Percentiles rank a stretch among this genome's conserved stretches.
phyloP scores from a whole-genome alignment of 2,329 filamentous ascomycete species.

The Metarhizium brunneum region DNA sequence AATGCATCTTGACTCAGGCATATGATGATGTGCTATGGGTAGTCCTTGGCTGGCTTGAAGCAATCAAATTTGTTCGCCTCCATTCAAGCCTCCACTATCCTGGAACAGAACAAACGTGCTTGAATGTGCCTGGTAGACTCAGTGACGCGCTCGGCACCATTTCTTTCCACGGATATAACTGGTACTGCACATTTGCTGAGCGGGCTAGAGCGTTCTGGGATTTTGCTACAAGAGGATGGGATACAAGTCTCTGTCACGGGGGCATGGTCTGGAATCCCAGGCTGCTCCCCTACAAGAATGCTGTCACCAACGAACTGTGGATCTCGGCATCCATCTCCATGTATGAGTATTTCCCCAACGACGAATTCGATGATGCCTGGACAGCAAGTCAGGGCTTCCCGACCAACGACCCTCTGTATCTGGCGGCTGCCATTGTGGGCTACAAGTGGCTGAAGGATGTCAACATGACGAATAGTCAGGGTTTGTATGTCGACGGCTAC shows the following conservation, averaged over 20 bases:
- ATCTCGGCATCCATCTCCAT: conserved; percentile 78
- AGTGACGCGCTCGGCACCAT: conserved; percentile 18
- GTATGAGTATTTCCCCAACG: conserved; percentile 83
- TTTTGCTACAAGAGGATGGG: conserved; percentile 70
- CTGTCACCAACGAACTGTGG: conserved; percentile 88
- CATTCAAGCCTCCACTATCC: conserved; percentile 57
- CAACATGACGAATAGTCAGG: conserved; percentile 69
- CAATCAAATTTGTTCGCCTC: conserved; percentile 63
- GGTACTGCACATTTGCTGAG: conserved; percentile 69
- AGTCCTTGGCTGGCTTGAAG: conserved; percentile 82
- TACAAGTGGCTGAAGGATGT: conserved; percentile 73
- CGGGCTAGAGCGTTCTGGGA: conserved; percentile 81
- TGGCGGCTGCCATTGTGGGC: conserved; percentile 64
- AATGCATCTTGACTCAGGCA: conserved; percentile 40
- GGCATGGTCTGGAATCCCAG: conserved; percentile 89
- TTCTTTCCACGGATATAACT: conserved; percentile 69
- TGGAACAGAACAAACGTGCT: conserved; percentile 6
- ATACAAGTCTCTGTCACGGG: conserved; percentile 68
- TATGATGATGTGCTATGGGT: conserved; percentile 97
- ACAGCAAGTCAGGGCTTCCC: conserved; percentile 16
- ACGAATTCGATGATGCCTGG: conserved; percentile 65
- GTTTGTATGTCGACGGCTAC: conserved; percentile 80
- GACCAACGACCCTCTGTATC: conserved; percentile 50
- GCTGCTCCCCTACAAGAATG: conserved; percentile 82
- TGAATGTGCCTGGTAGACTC: conserved; percentile 4